Conservation (phyloP, 1,284 basidiomycete species). For the Trichosporon faecale region DNA sequence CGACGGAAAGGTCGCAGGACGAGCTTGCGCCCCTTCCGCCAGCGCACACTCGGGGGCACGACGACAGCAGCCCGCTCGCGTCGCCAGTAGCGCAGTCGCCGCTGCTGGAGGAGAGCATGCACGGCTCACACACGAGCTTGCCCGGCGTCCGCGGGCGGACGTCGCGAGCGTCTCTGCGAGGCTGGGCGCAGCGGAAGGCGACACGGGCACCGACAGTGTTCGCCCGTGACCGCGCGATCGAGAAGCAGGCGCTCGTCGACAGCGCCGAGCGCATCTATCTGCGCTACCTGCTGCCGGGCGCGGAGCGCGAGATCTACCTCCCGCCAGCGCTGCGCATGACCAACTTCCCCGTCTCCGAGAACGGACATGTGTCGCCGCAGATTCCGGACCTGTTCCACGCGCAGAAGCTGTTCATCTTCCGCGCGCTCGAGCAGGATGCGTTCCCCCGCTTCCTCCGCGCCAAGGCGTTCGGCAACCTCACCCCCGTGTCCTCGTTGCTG, state of each 20-base stretch:
- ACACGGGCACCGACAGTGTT: constrained; percentile 73
- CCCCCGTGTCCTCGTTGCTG: constrained; percentile 80
- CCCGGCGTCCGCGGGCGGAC: background rate
- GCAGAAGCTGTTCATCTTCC: constrained; percentile 96
- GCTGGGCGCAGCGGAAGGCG: constrained; percentile 32
- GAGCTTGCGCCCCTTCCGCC: background rate
- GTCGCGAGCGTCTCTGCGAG: constrained; percentile 4
- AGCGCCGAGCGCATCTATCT: constrained; percentile 94
- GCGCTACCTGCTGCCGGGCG: constrained; percentile 71
- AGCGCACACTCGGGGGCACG: background rate
- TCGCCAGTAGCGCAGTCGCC: constrained; percentile 1
- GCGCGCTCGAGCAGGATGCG: constrained; percentile 95
- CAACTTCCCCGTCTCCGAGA: constrained; percentile 57
- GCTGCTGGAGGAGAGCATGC: constrained; percentile 15
- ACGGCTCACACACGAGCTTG: constrained; percentile 9
- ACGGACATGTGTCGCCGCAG: constrained; percentile 74
- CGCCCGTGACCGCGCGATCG: constrained; percentile 83
- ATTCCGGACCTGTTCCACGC: constrained; percentile 96
- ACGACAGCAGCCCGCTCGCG: constrained; percentile 3
- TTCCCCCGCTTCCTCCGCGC: constrained; percentile 92
- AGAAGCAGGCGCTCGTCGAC: constrained; percentile 80
- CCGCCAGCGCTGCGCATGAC: constrained; percentile 57
- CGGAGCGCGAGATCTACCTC: constrained; percentile 83
- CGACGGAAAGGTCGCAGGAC: background rate
- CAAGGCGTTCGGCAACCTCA: constrained; percentile 96